phyloP scores from a whole-genome alignment of 2,329 filamentous ascomycete genomes.

The Tolypocladium ophioglossoides region DNA sequence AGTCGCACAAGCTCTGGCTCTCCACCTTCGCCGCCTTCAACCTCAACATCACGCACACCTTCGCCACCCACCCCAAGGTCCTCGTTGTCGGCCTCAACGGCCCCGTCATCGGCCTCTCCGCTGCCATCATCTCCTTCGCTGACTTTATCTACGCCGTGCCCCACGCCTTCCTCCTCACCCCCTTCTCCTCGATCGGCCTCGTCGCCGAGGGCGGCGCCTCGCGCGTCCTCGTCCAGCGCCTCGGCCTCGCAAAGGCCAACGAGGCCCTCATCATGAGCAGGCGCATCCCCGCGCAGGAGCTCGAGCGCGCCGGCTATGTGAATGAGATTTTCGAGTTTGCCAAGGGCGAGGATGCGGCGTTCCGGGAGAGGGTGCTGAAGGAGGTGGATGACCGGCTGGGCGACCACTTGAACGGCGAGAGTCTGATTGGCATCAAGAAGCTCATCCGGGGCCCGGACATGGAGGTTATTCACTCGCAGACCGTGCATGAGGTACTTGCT shows the following conservation, averaged over 20 bases:
- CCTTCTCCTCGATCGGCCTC: conserved; percentile 81
- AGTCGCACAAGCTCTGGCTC: conserved; percentile 46
- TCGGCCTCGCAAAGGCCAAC: conserved; percentile 75
- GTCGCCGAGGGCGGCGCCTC: conserved; percentile 82
- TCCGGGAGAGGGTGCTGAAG: conserved; percentile 58
- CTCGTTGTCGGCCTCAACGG: conserved; percentile 87
- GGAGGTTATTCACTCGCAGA: conserved; percentile 65
- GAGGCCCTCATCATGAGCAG: conserved; percentile 90
- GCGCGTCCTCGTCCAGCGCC: conserved; percentile 64
- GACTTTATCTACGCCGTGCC: conserved; percentile 90
- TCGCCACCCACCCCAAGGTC: conserved; percentile 90
- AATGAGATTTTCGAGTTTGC: conserved; percentile 65
- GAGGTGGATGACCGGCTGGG: conserved; percentile 79
- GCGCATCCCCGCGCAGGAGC: conserved; percentile 60
- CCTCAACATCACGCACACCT: conserved; percentile 78
- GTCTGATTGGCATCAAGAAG: conserved; percentile 74
- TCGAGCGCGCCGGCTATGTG: conserved; percentile 69
- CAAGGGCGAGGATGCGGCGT: conserved; percentile 55
- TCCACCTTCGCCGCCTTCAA: conserved; percentile 72
- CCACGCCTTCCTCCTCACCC: conserved; percentile 75
- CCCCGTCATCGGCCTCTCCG: conserved; percentile 78
- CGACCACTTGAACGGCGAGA: conserved; percentile 67
- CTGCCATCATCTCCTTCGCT: conserved; percentile 69
- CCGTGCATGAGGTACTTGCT: conserved; percentile 74
- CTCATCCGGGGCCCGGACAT: conserved; percentile 65